These are phyloP conservation scores for Bipolaris bicolor DNA, from an alignment of 2,329 filamentous ascomycete genomes.

Conservation along the genomic window DNA sequence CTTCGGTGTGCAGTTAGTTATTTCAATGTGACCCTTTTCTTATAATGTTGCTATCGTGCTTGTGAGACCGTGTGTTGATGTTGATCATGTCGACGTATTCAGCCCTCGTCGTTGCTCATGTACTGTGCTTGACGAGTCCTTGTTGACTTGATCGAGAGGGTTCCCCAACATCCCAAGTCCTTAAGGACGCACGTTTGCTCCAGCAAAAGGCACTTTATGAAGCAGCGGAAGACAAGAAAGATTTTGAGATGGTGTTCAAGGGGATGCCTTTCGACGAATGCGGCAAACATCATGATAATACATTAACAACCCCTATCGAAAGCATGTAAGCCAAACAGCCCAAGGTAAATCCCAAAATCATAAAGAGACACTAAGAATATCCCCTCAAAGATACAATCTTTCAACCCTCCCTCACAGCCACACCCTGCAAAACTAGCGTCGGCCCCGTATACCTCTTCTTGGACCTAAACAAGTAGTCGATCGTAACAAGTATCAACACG, in stretches of 20 bases:
- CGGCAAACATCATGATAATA: not conserved
- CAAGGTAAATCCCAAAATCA: not conserved
- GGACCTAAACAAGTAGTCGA: not conserved
- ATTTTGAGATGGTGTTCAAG: not conserved
- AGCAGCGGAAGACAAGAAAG: not conserved
- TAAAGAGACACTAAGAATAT: not conserved
- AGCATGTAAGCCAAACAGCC: not conserved
- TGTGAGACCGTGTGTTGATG: not conserved
- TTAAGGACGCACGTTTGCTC: not conserved
- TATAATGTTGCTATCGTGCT: not conserved
- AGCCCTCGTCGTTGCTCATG: not conserved
- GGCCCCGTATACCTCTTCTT: slow-evolving; percentile 1
- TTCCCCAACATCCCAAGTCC: not conserved
- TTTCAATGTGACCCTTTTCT: not conserved
- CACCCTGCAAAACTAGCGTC: not conserved
- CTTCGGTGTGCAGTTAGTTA: not conserved
- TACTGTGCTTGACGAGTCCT: not conserved
- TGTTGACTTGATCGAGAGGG: not conserved
- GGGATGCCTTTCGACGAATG: not conserved
- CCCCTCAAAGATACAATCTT: not conserved
- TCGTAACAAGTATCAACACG: not conserved
- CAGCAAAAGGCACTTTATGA: not conserved
- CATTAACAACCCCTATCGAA: not conserved
- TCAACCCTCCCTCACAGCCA: not conserved
- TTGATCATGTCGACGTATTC: not conserved